Evolutionary conservation across 345 rosid species (phyloP).

Genomic region (Ailanthus altissimus): DNA sequence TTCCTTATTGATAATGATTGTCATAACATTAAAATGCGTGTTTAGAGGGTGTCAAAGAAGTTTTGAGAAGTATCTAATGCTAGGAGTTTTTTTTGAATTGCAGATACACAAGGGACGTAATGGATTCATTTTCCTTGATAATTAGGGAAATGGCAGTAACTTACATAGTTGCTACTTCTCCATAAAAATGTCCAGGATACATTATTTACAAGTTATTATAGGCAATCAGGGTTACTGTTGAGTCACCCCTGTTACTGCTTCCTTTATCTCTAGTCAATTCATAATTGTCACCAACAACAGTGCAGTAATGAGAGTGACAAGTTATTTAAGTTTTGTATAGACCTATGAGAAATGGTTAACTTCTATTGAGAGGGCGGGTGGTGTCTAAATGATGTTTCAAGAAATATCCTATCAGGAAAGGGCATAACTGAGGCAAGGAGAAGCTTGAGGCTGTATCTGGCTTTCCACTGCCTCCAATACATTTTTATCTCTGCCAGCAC

Average conservation of each 20-base stretch:
- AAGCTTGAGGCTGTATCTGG: background rate
- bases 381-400: background rate
- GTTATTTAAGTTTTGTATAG: background rate
- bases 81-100: background rate
- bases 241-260: too few species aligned
- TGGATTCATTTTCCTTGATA: background rate
- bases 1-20: background rate
- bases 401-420: background rate
- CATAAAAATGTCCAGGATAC: background rate
- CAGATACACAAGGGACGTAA: slow-evolving; percentile 1
- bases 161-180: background rate
- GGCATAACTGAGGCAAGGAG: background rate
- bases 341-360: background rate
- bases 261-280: background rate
- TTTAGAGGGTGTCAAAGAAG: background rate
- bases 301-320: background rate
- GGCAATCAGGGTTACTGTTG: too few species aligned
- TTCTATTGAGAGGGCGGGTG: background rate
- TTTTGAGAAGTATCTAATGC: background rate
- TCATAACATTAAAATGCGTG: background rate
- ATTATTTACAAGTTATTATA: slow-evolving; percentile 2
- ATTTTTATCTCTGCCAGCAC: background rate
- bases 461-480: background rate
- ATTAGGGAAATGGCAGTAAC: background rate
- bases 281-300: background rate